These are phyloP conservation scores for Inga oerstediana DNA, from an alignment of 306 rosid species.

Conservation along the genomic window DNA sequence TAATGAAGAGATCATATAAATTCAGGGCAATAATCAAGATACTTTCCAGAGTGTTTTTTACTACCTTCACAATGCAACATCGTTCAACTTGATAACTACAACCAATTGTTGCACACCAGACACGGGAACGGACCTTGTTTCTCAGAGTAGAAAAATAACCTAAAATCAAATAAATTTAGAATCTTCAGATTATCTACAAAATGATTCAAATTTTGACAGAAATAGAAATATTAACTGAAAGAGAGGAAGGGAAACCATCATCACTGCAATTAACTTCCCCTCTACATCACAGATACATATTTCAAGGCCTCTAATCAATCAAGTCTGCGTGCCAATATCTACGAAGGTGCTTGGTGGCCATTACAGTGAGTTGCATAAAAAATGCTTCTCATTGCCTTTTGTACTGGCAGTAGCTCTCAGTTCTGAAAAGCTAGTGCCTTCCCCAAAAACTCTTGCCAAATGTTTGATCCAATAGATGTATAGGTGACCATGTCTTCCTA, in stretches of 20 bases:
- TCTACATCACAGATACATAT: background rate
- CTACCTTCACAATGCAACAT: constrained; percentile 94
- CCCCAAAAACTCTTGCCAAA: background rate
- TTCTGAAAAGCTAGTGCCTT: background rate
- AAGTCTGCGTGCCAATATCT: background rate
- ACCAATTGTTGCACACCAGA: constrained; percentile 98
- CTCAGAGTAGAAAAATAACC: constrained; percentile 91
- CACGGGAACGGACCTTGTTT: constrained; percentile 94
- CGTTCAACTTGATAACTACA: constrained; percentile 89
- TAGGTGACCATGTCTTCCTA: background rate
- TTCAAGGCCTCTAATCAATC: background rate
- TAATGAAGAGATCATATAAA: constrained; percentile 24
- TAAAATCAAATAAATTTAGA: constrained; percentile 35
- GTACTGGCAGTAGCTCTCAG: constrained; percentile 13
- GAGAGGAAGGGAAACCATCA: background rate
- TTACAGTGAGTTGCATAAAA: background rate
- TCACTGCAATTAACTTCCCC: background rate
- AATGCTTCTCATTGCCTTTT: background rate
- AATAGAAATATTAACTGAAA: background rate
- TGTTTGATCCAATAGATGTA: background rate
- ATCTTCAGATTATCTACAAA: constrained; percentile 31
- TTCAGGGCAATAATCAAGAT: background rate
- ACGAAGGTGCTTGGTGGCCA: background rate
- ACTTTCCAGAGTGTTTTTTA: constrained; percentile 25
- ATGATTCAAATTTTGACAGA: constrained; percentile 24